Conservation (phyloP, 2,329 filamentous ascomycete genomes). For the Fusarium denticulatum region DNA sequence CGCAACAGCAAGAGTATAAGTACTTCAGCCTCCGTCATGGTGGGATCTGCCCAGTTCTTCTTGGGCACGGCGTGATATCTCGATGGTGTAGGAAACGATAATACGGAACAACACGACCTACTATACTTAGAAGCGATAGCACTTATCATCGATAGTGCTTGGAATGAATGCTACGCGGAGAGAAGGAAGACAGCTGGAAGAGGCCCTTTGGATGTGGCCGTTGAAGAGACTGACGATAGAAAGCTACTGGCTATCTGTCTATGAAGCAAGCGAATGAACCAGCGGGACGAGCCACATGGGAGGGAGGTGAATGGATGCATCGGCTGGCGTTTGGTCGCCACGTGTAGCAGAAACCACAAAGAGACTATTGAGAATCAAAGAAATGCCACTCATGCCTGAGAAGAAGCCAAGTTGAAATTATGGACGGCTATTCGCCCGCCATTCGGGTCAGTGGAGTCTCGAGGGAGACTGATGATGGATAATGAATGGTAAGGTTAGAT, state of each 20-base stretch:
- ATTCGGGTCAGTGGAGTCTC: not conserved
- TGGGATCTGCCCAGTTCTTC: slow-evolving; percentile 30
- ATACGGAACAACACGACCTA: slow-evolving; percentile 35
- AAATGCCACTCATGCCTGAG: slow-evolving; percentile 37
- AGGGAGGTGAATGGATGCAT: slow-evolving; percentile 37
- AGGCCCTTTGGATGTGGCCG: slow-evolving; percentile 30
- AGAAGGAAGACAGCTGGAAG: slow-evolving; percentile 21
- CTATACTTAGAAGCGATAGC: slow-evolving; percentile 40
- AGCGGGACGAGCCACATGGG: slow-evolving; percentile 33
- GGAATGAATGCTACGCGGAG: slow-evolving; percentile 21
- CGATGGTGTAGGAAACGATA: slow-evolving; percentile 31
- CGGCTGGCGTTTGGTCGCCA: slow-evolving; percentile 38
- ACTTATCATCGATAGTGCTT: slow-evolving; percentile 21
- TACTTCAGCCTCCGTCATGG: slow-evolving; percentile 22
- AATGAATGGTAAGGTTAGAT: not conserved
- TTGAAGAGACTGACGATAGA: slow-evolving; percentile 21
- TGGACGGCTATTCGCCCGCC: not conserved
- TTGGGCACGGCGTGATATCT: slow-evolving; percentile 33
- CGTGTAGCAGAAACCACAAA: slow-evolving; percentile 44
- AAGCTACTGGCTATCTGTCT: slow-evolving; percentile 17
- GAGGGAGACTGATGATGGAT: slow-evolving; percentile 1
- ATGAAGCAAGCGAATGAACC: slow-evolving; percentile 34
- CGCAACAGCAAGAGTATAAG: slow-evolving; percentile 31
- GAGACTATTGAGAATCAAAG: slow-evolving; percentile 43
- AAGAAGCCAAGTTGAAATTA: not conserved